Base-by-base conservation (phyloP, 768 basidiomycete species). In the Leccinellum albellum region DNA sequence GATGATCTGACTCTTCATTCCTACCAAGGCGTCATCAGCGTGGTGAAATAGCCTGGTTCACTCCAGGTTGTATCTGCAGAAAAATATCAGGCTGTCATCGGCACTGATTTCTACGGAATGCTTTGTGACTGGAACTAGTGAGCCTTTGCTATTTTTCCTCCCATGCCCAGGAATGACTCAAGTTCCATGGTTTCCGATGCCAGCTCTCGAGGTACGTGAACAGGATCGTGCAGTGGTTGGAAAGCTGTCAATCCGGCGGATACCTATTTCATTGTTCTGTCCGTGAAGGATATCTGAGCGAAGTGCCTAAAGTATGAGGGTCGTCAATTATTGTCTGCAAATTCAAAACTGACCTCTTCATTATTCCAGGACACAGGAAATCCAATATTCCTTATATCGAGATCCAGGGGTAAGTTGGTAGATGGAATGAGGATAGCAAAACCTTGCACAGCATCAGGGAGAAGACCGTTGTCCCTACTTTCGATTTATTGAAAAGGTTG, bases 161-260 rank as follows among this genome's bases (percentile, higher is more conserved):
- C 15, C 12, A 6, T 44, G 37, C n/a, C n/a, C n/a, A 0, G 8
- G 37, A 32, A 13, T 32, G 31, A 32, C 31, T 13, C n/a, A 26
- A 46, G 31, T 46, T 37, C 42, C 14, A 33, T 23, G 12, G 29
- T 47, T 6, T 5, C 15, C 6, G 14, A 46, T 33, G 8, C 35
- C 6, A 32, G 23, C 21, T 3, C 45, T 35, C n/a, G n/a, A 23
- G 31, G 29, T 14, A 21, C 14, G 7, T 20, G 8, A 5, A 24
- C 7, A 15, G 15, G 15, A 37, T 21, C 45, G n/a, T 55, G n/a
- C 0, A 35, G 24, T 14, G 61, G 54, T 1, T 23, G 40, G 32
- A 60, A 61, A 37, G 50, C 10, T 14, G 61, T 61, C 7, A 50
- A 49, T 10, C 61, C 61, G 6, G 51, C 59, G 28, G 40, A 40